Conservation (phyloP, 148 eudicot genomes). For the Euryodendron excelsum region DNA sequence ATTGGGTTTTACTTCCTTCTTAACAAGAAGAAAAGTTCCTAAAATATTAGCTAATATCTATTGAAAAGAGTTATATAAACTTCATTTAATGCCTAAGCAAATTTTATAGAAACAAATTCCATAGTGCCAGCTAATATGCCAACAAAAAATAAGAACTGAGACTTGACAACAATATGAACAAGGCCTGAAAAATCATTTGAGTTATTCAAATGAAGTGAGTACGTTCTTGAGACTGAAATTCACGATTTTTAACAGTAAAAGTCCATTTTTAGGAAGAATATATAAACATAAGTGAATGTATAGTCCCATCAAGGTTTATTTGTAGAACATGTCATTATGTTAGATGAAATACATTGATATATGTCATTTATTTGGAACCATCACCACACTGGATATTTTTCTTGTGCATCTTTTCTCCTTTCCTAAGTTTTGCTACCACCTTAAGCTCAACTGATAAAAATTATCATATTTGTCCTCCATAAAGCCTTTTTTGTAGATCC, state of each 20-base stretch:
- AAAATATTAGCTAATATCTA: not conserved
- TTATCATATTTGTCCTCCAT: constrained; percentile 40
- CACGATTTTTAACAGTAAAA: not conserved
- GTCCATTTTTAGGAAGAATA: not conserved
- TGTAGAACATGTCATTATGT: not conserved
- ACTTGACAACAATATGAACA: not conserved
- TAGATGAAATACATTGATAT: constrained; percentile 62
- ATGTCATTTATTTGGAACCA: constrained; percentile 95
- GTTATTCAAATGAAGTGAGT: not conserved
- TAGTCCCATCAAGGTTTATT: not conserved
- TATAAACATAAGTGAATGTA: not conserved
- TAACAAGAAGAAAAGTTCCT: not conserved
- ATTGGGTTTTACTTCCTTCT: not conserved
- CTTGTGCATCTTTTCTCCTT: constrained; percentile 60
- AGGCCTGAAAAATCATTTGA: not conserved
- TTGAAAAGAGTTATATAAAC: not conserved
- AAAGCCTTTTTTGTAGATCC: constrained; percentile 43
- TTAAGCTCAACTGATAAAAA: constrained; percentile 48
- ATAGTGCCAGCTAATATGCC: not conserved
- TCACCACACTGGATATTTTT: constrained; percentile 49
- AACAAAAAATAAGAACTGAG: not conserved
- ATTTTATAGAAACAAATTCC: too few relatives aligned
- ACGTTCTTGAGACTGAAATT: not conserved
- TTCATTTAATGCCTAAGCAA: not conserved
- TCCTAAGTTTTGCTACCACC: constrained; percentile 38